Evolutionary conservation across 2,329 filamentous ascomycete genomes (phyloP), one percentile per base, ranked within the genome.

Genomic region (Phialophora macrospora): DNA sequence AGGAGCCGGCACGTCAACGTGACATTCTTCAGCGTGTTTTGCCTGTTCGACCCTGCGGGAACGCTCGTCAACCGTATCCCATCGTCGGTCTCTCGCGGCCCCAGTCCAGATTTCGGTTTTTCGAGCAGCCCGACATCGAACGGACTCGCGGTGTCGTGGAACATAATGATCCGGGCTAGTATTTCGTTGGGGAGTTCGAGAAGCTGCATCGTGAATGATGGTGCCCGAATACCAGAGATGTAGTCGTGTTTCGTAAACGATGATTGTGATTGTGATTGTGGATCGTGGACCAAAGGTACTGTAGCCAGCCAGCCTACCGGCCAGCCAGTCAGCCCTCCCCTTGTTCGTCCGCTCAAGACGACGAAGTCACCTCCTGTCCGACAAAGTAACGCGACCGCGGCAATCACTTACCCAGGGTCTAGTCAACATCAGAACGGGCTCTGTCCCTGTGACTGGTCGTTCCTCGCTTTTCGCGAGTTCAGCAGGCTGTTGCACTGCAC

Each of bases 161-260:
- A 82, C n/a, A 75, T 77, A 70, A 90, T 80, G 69, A 90, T 83
- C 2, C 84, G 79, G 60, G 82, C 74, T 24, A 89, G 76, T 54
- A 90, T 77, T 77, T 91, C 88, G 68, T 84, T 85, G 1, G 88
- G 88, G 22, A 90, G 80, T 8, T 59, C 63, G 51, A 71, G 64
- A 12, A 72, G 59, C 17, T 52, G 34, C 60, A 64, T 65, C 12
- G 38, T 51, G 41, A 14, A 22, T 51, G 48, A 51, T 9, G 5
- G 48, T 34, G 11, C 24, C 9, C 3, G 22, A 26, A 26, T 2
- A 26, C 20, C 22, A 17, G 24, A 22, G 22, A 22, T 26, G 20
- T 28, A 51, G 14, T 90, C n/a, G 38, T 44, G 5, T n/a, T 44
- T 44, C 17, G 17, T n/a, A n/a, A n/a, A 44, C 38, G 14, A 8